These are phyloP conservation scores for Quercus variabilis DNA, from an alignment of 306 rosid species.

Conservation along the genomic window DNA sequence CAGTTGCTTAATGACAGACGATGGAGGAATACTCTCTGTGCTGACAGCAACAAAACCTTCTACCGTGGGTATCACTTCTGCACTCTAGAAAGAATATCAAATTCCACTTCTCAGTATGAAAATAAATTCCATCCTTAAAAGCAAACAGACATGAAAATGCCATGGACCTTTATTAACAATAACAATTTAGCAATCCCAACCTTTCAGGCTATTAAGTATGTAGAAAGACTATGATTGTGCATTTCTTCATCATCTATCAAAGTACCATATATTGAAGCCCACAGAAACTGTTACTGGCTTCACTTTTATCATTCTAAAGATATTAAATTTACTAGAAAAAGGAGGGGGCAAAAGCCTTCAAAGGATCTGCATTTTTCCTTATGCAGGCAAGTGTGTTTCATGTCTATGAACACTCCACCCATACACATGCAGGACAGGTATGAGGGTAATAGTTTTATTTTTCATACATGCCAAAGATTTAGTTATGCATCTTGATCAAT, in stretches of 20 bases:
- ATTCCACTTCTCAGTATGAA: constrained; percentile 20
- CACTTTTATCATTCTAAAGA: constrained; percentile 5
- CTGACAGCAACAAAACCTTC: constrained; percentile 64
- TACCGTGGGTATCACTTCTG: constrained; percentile 64
- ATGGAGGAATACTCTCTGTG: constrained; percentile 64
- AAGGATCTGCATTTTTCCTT: constrained; percentile 4
- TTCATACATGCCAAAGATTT: background rate
- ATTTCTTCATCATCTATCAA: constrained; percentile 13
- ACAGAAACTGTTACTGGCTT: background rate
- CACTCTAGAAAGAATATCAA: constrained; percentile 38
- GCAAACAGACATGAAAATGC: constrained; percentile 5
- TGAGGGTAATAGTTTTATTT: background rate
- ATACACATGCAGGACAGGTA: background rate
- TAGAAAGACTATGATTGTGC: background rate
- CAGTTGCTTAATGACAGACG: constrained; percentile 76
- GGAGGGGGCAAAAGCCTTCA: constrained; percentile 5
- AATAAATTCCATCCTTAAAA: constrained; percentile 1
- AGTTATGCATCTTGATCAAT: background rate
- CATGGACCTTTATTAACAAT: background rate
- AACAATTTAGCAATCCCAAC: background rate
- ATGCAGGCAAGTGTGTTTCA: background rate
- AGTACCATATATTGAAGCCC: background rate
- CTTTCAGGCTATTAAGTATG: background rate
- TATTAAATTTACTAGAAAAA: background rate
- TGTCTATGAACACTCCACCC: background rate